Evolutionary conservation across 2,329 filamentous ascomycete species (phyloP), one percentile per base, ranked within the genome.

Genomic region (Fusarium domesticum): DNA sequence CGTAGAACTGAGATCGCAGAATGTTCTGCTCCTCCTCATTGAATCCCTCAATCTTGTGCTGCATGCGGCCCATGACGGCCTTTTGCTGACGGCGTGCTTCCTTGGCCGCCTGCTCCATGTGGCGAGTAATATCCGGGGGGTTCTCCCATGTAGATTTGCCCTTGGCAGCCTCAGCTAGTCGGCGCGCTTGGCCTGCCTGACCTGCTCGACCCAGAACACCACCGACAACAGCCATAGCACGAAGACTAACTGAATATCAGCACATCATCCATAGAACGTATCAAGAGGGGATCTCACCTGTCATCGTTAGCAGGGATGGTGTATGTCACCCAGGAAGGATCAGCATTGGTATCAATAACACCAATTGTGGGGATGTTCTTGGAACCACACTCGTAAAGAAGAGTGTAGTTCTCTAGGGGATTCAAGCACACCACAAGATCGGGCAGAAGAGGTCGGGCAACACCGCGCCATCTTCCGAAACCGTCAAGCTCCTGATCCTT

Each of bases 301-400:
- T 98, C 93, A 64, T 98, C 93, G 66, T 98, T 98, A 39, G 89
- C 89, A 2, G 93, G 93, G 57, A 98, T 96, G 12, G 88, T 87
- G 64, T 98, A 98, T 4, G 93, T 97, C 39, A 97, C 90, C 81
- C 88, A 92, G 1, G 89, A 89, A 1, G 93, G 89, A 68, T 97
- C 87, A 3, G 84, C 85, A 67, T 98, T 87, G 1, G 93, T 97
- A 68, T 98, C 93, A 56, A 97, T 86, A 45, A 98, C 77, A 36
- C 92, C 93, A 60, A 98, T 93, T 0, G 93, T 97, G 1, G 93
- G 93, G 45, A 98, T 87, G 61, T 85, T 88, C 64, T 89, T 85
- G 45, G 90, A 66, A 0, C 86, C 88, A 66, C 93, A 97, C 74
- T 98, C 93, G 68, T 93, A 89, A 61, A 98, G 74, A 65, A 96